A percentile compares a stretch with the other conserved stretches of the same genome.
These are phyloP conservation scores for Aspergillus sp. DNA, from an alignment of 2,329 filamentous ascomycete genomes.

Conservation along the genomic window DNA sequence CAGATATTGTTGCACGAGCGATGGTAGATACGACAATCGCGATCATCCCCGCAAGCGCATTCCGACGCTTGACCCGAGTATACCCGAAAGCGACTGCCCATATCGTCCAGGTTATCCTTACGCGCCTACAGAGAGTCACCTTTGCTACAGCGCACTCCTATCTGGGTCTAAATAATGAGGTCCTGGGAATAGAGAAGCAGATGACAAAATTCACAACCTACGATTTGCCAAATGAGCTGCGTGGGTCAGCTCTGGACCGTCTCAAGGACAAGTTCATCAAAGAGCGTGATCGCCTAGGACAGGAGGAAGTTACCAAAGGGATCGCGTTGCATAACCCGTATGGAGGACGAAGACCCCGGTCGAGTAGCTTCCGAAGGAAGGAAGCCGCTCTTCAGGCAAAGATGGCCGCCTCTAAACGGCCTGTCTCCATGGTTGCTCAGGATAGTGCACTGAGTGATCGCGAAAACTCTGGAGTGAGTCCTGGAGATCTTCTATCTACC, in stretches of 20 bases:
- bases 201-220: constrained; percentile 93
- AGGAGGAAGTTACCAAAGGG: constrained; percentile 83
- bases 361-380: constrained; percentile 74
- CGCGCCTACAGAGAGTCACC: constrained; percentile 89
- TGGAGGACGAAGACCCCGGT: constrained; percentile 66
- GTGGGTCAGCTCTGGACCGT: constrained; percentile 77
- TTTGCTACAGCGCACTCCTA: constrained; percentile 94
- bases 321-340: constrained; percentile 89
- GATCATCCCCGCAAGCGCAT: constrained; percentile 95
- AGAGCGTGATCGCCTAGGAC: constrained; percentile 78
- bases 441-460: constrained; percentile 30
- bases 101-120: constrained; percentile 96
- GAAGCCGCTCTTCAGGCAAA: constrained; percentile 74
- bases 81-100: constrained; percentile 97
- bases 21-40: constrained; percentile 97
- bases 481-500: constrained; percentile 79
- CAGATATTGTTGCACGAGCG: constrained; percentile 94
- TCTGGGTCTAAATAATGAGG: constrained; percentile 85
- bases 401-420: constrained; percentile 47
- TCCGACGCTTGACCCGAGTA: constrained; percentile 84
- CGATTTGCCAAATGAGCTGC: constrained; percentile 86
- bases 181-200: constrained; percentile 85
- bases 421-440: constrained; percentile 21
- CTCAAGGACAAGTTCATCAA: constrained; percentile 90
- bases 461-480: constrained; percentile 56